Evolutionary conservation across 768 basidiomycete species (phyloP).

Genomic region (Galerina sulciceps): DNA sequence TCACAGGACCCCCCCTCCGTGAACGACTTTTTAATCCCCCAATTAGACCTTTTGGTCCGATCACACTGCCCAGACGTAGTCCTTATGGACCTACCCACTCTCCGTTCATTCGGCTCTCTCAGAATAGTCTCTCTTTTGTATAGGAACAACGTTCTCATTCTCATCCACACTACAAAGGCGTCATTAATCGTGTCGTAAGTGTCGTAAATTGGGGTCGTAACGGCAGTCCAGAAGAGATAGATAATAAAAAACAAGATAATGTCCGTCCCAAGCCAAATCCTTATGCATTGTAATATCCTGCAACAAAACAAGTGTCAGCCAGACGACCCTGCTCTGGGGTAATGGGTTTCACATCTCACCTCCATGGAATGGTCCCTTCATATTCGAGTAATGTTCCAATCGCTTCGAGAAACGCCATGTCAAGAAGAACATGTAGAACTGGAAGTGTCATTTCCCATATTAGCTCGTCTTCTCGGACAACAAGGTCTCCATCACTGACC

Average conservation of each 20-base stretch:
- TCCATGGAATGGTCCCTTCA: slow-evolving; percentile 67
- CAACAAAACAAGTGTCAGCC: slow-evolving; percentile 28
- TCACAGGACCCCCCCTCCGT: slow-evolving; percentile 16
- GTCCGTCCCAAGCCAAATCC: slow-evolving; percentile 30
- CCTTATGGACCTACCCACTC: slow-evolving; percentile 20
- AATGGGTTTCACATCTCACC: slow-evolving; percentile 45
- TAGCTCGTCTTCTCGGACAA: slow-evolving; percentile 22
- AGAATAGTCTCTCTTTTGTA: slow-evolving; percentile 3
- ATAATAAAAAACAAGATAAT: slow-evolving; percentile 32
- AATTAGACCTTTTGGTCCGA: slow-evolving; percentile 23
- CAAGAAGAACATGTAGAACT: slow-evolving; percentile 81
- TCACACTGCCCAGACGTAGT: slow-evolving; percentile 23
- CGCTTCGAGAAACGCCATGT: slow-evolving; percentile 75
- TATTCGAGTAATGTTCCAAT: slow-evolving; percentile 64
- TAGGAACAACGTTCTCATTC: slow-evolving; percentile 20
- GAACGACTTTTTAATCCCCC: slow-evolving; percentile 54
- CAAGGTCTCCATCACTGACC: slow-evolving; percentile 42
- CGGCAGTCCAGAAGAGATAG: slow-evolving; percentile 21
- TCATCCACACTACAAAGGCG: slow-evolving; percentile 10
- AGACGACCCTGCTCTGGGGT: slow-evolving; percentile 15
- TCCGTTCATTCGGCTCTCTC: slow-evolving; percentile 7
- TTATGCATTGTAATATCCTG: slow-evolving; percentile 61
- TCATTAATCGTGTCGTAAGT: slow-evolving; percentile 37
- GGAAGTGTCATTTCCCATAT: slow-evolving; percentile 26
- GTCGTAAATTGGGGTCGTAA: slow-evolving; percentile 33